Base-by-base conservation (phyloP, 2,329 filamentous ascomycete genomes). In the Biscogniauxia mediterranea region DNA sequence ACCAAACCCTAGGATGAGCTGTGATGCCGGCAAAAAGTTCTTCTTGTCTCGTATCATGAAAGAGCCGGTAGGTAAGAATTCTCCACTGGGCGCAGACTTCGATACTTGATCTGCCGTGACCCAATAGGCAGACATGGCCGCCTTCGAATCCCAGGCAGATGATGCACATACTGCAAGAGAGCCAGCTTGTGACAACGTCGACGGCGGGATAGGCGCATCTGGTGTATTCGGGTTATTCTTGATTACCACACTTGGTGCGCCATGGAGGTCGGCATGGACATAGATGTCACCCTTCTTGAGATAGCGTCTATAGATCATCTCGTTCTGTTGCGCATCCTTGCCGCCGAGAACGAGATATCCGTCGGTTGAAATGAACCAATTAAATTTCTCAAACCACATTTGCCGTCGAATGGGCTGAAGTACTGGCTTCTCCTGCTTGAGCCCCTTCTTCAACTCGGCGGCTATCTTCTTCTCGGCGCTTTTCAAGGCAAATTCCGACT, bases 381-480 rank as follows among this genome's bases (percentile, higher is more conserved):
- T 81, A 70, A 97, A 99, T 76, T 99, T 99, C 71, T 99, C 95
- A 68, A 97, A 99, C 95, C 95, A 99, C 70, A 93, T 85, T 66
- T 89, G 89, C 70, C 88, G 90, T 59, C 95, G 86, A 8, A 97
- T 89, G 0, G 90, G 92, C 53, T 93, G 88, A 9, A 98, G 79
- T 1, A 96, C 80, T 20, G 92, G 89, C 74, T 97, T 97, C 76
- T 98, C 95, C 72, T 95, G 90, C 78, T 97, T 97, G 60, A 98
- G 76, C 0, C 88, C 89, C 70, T 93, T 94, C 77, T 91, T 96
- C 21, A 98, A 80, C 73, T 97, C 92, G 13, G 91, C 86, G 4
- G 85, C 82, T 21, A 98, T 93, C 77, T 97, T 97, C 70, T 90
- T 89, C 73, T 97, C 92, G 6, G 93, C 92, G 68, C 88, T 97